Evolutionary conservation across 2,329 filamentous ascomycete species (phyloP).

Genomic region (Paecilomyces formosus): DNA sequence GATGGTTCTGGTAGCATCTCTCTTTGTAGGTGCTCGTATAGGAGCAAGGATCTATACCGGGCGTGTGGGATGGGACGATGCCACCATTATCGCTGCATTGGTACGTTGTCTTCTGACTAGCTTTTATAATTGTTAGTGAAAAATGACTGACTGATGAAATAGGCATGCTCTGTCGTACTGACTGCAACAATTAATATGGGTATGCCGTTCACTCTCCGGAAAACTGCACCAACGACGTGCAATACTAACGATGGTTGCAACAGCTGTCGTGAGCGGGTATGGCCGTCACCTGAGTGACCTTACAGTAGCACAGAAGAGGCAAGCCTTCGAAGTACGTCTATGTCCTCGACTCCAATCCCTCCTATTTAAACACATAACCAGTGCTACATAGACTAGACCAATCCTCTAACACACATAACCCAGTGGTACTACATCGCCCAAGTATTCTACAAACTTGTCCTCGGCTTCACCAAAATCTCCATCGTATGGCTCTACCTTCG

Average conservation of each 20-base stretch:
- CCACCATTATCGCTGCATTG: not conserved
- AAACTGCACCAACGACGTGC: not conserved
- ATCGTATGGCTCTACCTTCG: constrained; percentile 26
- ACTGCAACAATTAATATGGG: constrained; percentile 3
- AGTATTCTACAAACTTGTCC: constrained; percentile 29
- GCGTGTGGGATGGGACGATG: not conserved
- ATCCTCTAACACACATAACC: not conserved
- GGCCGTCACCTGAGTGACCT: constrained; percentile 10
- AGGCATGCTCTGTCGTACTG: not conserved
- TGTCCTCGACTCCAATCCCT: no score
- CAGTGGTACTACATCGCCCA: constrained; percentile 23
- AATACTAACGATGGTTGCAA: not conserved
- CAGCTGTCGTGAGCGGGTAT: constrained; percentile 11
- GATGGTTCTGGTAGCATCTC: constrained; percentile 2
- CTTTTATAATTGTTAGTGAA: not conserved
- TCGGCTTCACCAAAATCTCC: constrained; percentile 27
- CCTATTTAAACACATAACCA: no score
- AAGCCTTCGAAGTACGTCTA: not conserved
- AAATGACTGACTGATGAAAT: not conserved
- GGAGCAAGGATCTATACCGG: not conserved
- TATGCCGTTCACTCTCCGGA: not conserved
- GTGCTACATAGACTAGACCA: no score
- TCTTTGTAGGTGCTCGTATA: constrained; percentile 1
- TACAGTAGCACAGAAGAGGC: constrained; percentile 1
- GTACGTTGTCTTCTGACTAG: not conserved